These are phyloP conservation scores for Backusella tuberculispora DNA, from an alignment of 192 early-diverging fungal genomes.

Conservation along the genomic window DNA sequence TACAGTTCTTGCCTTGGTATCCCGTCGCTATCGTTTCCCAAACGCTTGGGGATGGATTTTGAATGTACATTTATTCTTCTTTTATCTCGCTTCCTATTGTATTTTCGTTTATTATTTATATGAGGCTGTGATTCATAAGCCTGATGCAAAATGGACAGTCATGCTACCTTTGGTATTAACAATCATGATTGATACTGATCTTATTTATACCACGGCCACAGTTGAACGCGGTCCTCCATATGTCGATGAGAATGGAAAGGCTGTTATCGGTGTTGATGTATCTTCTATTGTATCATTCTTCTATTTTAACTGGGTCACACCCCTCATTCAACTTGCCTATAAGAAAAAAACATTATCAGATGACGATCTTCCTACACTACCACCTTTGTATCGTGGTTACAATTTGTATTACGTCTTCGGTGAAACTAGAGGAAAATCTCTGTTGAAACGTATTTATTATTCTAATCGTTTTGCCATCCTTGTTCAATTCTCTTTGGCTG, in stretches of 20 bases:
- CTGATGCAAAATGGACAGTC: background rate
- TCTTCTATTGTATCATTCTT: constrained; percentile 43
- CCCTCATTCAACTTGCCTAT: constrained; percentile 38
- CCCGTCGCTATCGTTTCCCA: constrained; percentile 30
- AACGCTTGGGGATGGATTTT: constrained; percentile 39
- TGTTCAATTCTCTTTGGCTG: background rate
- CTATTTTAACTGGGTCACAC: constrained; percentile 46
- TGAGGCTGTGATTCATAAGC: background rate
- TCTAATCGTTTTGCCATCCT: background rate
- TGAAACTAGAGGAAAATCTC: constrained; percentile 23
- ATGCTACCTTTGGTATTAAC: constrained; percentile 13
- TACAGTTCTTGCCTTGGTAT: constrained; percentile 29
- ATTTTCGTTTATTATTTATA: background rate
- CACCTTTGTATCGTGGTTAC: constrained; percentile 36
- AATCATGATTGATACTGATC: constrained; percentile 18
- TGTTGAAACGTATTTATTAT: constrained; percentile 7
- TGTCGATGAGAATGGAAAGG: constrained; percentile 21
- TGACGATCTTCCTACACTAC: constrained; percentile 45
- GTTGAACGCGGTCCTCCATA: constrained; percentile 12
- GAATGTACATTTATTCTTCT: constrained; percentile 38
- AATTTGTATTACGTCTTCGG: constrained; percentile 43
- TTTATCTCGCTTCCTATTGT: constrained; percentile 12
- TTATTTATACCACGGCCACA: constrained; percentile 28
- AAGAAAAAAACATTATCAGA: constrained; percentile 42
- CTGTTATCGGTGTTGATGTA: constrained; percentile 10